These are phyloP conservation scores for Phytophthora hibernalis DNA, from an alignment of 352 stramenopile genomes.

Conservation along the genomic window DNA sequence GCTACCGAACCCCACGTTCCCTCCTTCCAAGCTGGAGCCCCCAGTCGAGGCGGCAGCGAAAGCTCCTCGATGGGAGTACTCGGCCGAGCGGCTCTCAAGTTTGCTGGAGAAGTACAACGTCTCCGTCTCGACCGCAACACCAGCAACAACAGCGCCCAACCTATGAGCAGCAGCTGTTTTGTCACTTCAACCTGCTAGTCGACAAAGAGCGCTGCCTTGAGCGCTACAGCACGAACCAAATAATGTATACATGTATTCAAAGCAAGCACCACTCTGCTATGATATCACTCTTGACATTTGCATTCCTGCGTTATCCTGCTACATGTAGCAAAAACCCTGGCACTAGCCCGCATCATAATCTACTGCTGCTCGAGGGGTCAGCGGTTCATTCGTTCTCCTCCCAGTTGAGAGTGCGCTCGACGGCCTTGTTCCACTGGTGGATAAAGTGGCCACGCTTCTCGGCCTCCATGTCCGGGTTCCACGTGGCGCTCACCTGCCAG, in stretches of 20 bases:
- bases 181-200: constrained; percentile 32
- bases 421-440: constrained; percentile 85
- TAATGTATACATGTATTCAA: no score
- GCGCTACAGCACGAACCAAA: no score
- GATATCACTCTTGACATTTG: constrained; percentile 34
- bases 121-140: constrained; percentile 38
- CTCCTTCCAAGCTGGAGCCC: constrained; percentile 12
- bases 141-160: constrained; percentile 17
- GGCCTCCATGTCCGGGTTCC: constrained; percentile 75
- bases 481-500: constrained; percentile 80
- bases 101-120: constrained; percentile 78
- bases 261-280: no score
- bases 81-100: constrained; percentile 59
- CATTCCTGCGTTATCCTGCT: constrained; percentile 10
- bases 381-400: constrained; percentile 58
- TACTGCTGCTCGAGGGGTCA: constrained; percentile 21
- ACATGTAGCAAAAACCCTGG: constrained; percentile 18
- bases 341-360: constrained; percentile 31
- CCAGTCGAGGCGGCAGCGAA: constrained; percentile 3
- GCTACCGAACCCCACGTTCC: constrained; percentile 31
- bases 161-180: constrained; percentile 13
- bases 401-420: constrained; percentile 88
- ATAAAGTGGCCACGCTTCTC: constrained; percentile 64
- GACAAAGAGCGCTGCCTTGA: background rate
- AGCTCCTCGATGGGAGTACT: constrained; percentile 54